These are phyloP conservation scores for Lunularia cruciata DNA, from an alignment of 225 moss, liverwort and hornwort genomes.

Conservation along the genomic window DNA sequence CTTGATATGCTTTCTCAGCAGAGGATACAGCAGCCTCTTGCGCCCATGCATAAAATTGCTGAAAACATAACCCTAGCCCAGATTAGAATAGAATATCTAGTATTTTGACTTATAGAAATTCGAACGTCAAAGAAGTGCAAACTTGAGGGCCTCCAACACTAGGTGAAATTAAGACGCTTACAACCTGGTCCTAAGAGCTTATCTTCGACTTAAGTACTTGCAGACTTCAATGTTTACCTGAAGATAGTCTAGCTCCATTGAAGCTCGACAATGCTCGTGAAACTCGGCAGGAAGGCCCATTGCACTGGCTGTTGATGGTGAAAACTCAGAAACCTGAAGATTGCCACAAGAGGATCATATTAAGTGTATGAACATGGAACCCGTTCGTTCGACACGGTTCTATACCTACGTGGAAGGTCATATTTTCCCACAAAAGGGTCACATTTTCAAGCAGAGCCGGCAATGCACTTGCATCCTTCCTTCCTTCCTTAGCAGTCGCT, in stretches of 20 bases:
- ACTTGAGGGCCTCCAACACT: no score
- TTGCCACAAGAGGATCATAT: not conserved
- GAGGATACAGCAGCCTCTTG: slow-evolving; percentile 91
- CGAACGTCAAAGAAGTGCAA: no score
- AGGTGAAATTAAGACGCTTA: not conserved
- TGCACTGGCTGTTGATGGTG: slow-evolving; percentile 98
- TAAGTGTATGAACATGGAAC: no score
- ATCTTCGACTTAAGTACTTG: not conserved
- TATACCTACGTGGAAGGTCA: no score
- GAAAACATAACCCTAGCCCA: slow-evolving; percentile 21
- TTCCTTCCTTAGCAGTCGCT: no score
- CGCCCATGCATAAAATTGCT: slow-evolving; percentile 96
- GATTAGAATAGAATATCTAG: no score
- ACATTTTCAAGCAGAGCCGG: no score
- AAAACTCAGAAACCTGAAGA: slow-evolving; percentile 76
- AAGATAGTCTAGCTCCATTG: slow-evolving; percentile 91
- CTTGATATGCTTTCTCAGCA: slow-evolving; percentile 86
- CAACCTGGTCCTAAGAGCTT: no score
- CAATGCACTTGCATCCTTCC: no score
- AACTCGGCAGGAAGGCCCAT: slow-evolving; percentile 99
- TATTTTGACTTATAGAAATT: no score
- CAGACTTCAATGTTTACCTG: slow-evolving; percentile 47
- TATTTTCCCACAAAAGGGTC: no score
- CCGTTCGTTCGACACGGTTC: no score
- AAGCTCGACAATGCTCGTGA: slow-evolving; percentile 97